Conservation (phyloP, 129 eudicot genomes). For the Arctium minus region DNA sequence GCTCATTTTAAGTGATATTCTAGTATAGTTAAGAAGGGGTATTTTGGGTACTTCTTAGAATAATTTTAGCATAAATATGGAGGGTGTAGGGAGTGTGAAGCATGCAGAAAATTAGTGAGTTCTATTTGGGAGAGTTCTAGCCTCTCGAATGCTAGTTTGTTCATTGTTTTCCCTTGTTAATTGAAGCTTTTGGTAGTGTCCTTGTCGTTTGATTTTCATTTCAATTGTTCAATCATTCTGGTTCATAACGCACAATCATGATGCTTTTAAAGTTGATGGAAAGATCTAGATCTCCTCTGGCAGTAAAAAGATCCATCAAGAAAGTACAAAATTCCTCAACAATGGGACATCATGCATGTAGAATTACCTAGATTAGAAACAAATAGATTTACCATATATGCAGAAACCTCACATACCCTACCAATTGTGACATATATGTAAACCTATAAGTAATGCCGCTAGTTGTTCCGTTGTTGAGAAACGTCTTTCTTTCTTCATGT, state of each 20-base stretch:
- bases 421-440: background rate
- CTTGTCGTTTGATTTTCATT: no score
- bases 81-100: no score
- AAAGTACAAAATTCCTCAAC: slow-evolving; percentile 66
- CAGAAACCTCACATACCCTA: background rate
- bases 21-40: no score
- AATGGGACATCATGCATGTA: slow-evolving; percentile 25
- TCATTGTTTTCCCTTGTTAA: no score
- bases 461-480: slow-evolving; percentile 48
- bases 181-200: no score
- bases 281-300: slow-evolving; percentile 60
- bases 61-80: no score
- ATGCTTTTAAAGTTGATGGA: slow-evolving; percentile 49
- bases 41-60: no score
- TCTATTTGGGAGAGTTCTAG: no score
- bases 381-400: background rate
- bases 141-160: no score
- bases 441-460: slow-evolving; percentile 20
- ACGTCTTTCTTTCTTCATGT: slow-evolving; percentile 61
- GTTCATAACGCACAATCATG: background rate
- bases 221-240: no score
- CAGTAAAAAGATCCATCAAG: slow-evolving; percentile 61
- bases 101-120: no score
- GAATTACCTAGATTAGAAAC: slow-evolving; percentile 35
- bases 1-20: no score